Conservation (phyloP, 2,329 filamentous ascomycete species). For the Pyricularia sp. region DNA sequence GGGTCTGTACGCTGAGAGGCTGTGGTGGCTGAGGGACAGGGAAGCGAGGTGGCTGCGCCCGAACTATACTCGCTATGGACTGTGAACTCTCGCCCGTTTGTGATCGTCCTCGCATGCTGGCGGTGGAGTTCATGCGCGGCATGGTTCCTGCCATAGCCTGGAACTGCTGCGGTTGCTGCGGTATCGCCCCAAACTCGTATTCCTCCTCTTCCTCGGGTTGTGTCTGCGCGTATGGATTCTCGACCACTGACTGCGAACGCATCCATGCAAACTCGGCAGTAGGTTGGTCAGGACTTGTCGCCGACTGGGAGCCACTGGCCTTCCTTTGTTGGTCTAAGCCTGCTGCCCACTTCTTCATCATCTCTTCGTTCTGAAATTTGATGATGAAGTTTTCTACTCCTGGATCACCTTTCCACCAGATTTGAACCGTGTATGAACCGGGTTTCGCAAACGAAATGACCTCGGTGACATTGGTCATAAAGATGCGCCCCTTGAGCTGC, state of each 20-base stretch:
- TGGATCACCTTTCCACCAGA: conserved; percentile 96
- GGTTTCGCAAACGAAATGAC: conserved; percentile 79
- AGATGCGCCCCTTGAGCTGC: conserved; percentile 92
- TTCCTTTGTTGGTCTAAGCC: conserved; percentile 65
- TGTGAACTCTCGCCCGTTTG: conserved; percentile 58
- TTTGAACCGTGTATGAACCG: conserved; percentile 88
- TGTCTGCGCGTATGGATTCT: conserved; percentile 64
- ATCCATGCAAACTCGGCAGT: conserved; percentile 74
- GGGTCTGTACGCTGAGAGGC: conserved; percentile 57
- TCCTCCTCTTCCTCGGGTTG: conserved; percentile 48
- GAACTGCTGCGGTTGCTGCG: conserved; percentile 19
- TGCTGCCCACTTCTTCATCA: conserved; percentile 81
- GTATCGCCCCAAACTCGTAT: conserved; percentile 29
- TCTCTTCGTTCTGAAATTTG: conserved; percentile 81
- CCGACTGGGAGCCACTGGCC: conserved; percentile 33
- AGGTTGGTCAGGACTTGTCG: conserved; percentile 30
- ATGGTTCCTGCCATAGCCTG: conserved; percentile 24
- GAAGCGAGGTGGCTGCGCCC: conserved; percentile 53
- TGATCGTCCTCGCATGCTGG: conserved; percentile 62
- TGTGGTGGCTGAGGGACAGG: conserved; percentile 46
- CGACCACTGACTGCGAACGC: conserved; percentile 51
- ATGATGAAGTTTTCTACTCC: conserved; percentile 95
- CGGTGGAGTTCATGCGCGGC: conserved; percentile 59
- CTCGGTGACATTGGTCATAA: conserved; percentile 98
- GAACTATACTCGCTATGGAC: conserved; percentile 41